Base-by-base conservation (phyloP, 2,329 filamentous ascomycete genomes). In the Aureobasidium uvarum region DNA sequence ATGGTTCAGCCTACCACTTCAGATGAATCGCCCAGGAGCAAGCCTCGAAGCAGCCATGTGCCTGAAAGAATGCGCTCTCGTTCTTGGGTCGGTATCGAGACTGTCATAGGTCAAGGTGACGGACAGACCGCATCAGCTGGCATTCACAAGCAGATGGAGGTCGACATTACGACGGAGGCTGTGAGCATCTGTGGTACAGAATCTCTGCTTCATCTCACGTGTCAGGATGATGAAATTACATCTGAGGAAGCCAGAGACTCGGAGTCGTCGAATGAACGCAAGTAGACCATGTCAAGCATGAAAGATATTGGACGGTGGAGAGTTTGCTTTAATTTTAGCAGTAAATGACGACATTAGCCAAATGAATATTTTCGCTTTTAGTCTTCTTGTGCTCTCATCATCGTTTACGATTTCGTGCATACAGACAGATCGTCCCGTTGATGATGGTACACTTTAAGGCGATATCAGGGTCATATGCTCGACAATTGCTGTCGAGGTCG, bases 91-190 rank as follows among this genome's bases (percentile, higher is more conserved):
- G 63, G 63, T 20, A 59, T 59, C 14, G 52, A 56, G 25, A 65
- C 52, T 16, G 45, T 51, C 43, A 56, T 64, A 8, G 62, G 51
- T 18, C 50, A 56, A 28, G 62, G 62, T 10, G 20, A 45, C 10
- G n/a, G 43, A 11, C 50, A 48, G 16, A 31, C 62, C 14, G 41
- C 50, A 13, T 13, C 51, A 3, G 38, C n/a, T n/a, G 62, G 63
- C 23, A 65, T 65, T 23, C 52, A 56, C 63, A 65, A 65, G 63
- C 63, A 65, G 54, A 65, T 50, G 51, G 63, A 65, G 43, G 51
- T 65, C 23, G 63, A 65, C 16, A 59, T 65, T 23, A 65, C 54
- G 2, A 65, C 63, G 5, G 63, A 65, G 54, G 52, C 63, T 33
- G 63, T 52, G 18, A 65, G 63, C n/a, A 36, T 63, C 36, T 63